Evolutionary conservation across 2,329 filamentous ascomycete species (phyloP), one percentile per base, ranked within the genome.

Genomic region (Pleoardoris graminearum): DNA sequence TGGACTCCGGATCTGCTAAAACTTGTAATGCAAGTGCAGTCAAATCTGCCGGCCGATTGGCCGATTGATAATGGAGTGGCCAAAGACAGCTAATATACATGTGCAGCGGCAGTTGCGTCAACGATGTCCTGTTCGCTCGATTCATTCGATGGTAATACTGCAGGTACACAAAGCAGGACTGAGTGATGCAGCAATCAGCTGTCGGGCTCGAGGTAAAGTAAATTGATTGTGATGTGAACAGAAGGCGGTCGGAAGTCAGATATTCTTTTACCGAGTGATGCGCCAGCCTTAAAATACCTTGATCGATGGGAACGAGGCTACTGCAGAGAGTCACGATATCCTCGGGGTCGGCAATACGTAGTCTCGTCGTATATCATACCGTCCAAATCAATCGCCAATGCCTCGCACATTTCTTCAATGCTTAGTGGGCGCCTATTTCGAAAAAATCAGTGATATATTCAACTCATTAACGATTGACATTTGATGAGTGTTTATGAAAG

Each of bases 241-340:
- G 50, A 22, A 55, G 51, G n/a, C 50, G 44, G 6, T 37, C 21
- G 19, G 53, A 55, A 2, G 32, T 50, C 5, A 55, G 23, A 35
- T 46, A 55, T 33, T 55, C 53, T 44, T 55, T 55, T 3, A 55
- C 53, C 2, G 54, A 42, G 19, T 42, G 45, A 22, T 53, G 54
- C 19, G 54, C 45, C 2, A 56, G 47, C 16, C 44, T 56, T 7
- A 56, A 19, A n/a, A 36, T 23, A 2, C 41, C 43, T 12, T 35
- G 30, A 17, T 36, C 11, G 5, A 7, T 39, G 12, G 44, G 41
- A 4, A 53, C 39, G 2, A 55, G 33, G 19, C 49, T 49, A 14
- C 53, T 50, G 41, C 53, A 55, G 7, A 55, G 51, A 1, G 19
- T 11, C 12, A 50, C n/a, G 23, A 55, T 50, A 25, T 55, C 53